Conservation (phyloP, 192 early-diverging fungal genomes). For the Gigaspora rosea region DNA sequence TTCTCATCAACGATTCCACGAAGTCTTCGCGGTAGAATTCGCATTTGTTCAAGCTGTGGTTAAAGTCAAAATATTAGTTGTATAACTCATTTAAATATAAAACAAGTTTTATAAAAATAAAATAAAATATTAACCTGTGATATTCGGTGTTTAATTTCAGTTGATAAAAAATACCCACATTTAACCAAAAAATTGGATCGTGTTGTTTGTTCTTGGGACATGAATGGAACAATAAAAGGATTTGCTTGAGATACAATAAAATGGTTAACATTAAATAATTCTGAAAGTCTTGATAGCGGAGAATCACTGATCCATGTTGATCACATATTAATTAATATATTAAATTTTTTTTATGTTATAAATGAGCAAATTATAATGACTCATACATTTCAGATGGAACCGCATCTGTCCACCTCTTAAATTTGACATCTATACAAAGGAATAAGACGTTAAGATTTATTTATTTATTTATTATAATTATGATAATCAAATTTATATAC, state of each 20-base stretch:
- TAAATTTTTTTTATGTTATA: conserved; percentile 1
- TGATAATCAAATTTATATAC: conserved; percentile 1
- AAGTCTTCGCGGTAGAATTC: conserved; percentile 60
- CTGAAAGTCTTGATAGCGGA: conserved; percentile 64
- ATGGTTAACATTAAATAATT: conserved; percentile 85
- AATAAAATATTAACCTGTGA: conserved; percentile 51
- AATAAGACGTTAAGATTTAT: background rate
- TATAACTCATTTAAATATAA: background rate
- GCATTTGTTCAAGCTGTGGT: conserved; percentile 58
- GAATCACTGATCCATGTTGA: conserved; percentile 51
- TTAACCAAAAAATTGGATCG: conserved; percentile 42
- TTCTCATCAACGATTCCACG: conserved; percentile 62
- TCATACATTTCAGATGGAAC: conserved; percentile 43
- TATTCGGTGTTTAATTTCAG: conserved; percentile 64
- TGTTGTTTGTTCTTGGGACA: conserved; percentile 50
- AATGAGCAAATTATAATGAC: background rate
- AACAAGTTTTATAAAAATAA: background rate
- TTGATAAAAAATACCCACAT: conserved; percentile 51
- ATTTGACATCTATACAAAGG: conserved; percentile 36
- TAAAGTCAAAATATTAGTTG: background rate
- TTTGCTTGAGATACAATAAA: conserved; percentile 81
- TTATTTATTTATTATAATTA: background rate
- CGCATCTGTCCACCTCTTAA: conserved; percentile 47
- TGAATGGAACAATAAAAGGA: conserved; percentile 68
- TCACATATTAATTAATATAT: conserved; percentile 33